Percentiles rank a stretch among this genome's conserved stretches.
These are phyloP conservation scores for Thalassiosira sp. DNA, from an alignment of 352 stramenopile genomes.

Conservation along the genomic window DNA sequence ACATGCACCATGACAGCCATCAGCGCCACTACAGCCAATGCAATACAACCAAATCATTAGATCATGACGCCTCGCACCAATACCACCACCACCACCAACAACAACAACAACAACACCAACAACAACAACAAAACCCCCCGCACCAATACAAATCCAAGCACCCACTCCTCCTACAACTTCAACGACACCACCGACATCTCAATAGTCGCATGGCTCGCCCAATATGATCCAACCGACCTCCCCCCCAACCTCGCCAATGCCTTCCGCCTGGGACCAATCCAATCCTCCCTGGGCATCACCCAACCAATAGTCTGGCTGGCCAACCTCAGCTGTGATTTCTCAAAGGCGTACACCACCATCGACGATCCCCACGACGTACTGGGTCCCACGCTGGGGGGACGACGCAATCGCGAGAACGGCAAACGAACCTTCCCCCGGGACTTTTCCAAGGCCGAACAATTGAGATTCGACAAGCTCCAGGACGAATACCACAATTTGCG, in stretches of 20 bases:
- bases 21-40: too few species aligned
- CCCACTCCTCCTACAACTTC: too few species aligned
- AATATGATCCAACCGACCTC: constrained; percentile 23
- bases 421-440: constrained; percentile 8
- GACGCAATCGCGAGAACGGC: neutral
- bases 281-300: constrained; percentile 24
- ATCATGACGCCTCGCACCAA: too few species aligned
- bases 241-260: constrained; percentile 1
- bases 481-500: constrained; percentile 29
- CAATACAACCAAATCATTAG: too few species aligned
- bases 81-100: too few species aligned
- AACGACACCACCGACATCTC: constrained; percentile 17
- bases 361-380: constrained; percentile 23
- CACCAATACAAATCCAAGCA: too few species aligned
- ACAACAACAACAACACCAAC: too few species aligned
- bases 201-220: constrained; percentile 31
- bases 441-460: constrained; percentile 5
- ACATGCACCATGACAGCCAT: too few species aligned
- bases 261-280: constrained; percentile 30
- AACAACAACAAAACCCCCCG: too few species aligned
- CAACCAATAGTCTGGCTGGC: constrained; percentile 35
- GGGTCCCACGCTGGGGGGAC: neutral
- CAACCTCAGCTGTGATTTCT: constrained; percentile 28
- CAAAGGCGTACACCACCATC: constrained; percentile 13
- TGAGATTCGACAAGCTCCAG: constrained; percentile 25